Evolutionary conservation across 1,139 yeast species (phyloP), one percentile per base, ranked within the genome.

Genomic region (Geotrichum klebahnii): DNA sequence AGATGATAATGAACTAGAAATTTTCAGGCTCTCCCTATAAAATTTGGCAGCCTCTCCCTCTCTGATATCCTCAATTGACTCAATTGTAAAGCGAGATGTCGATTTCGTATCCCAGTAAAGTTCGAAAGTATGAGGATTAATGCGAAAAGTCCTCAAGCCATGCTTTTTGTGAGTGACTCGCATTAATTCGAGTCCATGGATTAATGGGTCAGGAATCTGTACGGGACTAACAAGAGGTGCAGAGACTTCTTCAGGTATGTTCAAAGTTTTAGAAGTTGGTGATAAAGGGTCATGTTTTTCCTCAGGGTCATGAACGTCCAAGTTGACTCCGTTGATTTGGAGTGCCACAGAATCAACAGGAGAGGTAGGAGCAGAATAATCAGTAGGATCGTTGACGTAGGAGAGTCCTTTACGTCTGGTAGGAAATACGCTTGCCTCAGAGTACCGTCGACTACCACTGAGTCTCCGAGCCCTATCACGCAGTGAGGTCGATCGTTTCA

Each of bases 1-100:
- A 12, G 73, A 70, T 44, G 81, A 80, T 48, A 76, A 77, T 45
- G 84, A 89, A 43, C 79, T 71, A 1, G 90, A 78, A 1, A 89
- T 77, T 43, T 83, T 82, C 56, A 86, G 77, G 64, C 87, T 95
- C 61, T 90, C 96, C 53, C 96, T 72, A 62, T 88, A 90, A 56
- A 85, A 84, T 24, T 78, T 74, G 0, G 96, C 97, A 58, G 84
- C 84, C 12, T 74, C 76, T 9, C 82, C 88, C 9, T 76, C 72
- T 49, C 89, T 70, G 1, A 88, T 76, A 51, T 80, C 82, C 57
- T 80, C 80, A 38, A 92, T 84, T 50, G 80, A 80, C 63, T 86
- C 96, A 14, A 88, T 71, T n/a, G 76, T 71, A 52, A 89, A 72
- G 43, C 70, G 74, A 20, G 79, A 76, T 12, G 74, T 63, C 31